These are phyloP conservation scores for Metschnikowia proteae DNA, from an alignment of 805 yeast species.

Conservation along the genomic window DNA sequence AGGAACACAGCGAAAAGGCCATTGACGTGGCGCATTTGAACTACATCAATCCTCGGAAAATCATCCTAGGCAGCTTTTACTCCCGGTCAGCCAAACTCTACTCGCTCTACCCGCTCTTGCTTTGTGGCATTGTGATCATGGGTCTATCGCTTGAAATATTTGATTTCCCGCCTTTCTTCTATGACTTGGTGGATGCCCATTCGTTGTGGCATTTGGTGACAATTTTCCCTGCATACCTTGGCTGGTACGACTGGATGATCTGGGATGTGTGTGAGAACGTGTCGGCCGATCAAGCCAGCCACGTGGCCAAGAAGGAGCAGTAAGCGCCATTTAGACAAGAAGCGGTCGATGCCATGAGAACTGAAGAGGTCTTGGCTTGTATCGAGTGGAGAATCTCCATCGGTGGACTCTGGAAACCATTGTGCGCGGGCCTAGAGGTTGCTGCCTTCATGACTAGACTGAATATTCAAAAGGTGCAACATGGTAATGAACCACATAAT, in stretches of 20 bases:
- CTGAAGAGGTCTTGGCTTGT: too few species aligned
- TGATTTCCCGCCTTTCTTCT: conserved; percentile 55
- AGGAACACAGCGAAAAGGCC: conserved; percentile 14
- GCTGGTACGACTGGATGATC: conserved; percentile 44
- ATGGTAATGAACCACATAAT: too few species aligned
- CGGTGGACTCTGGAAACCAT: too few species aligned
- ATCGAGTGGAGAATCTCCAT: too few species aligned
- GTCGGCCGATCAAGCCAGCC: conserved; percentile 12
- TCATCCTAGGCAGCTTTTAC: conserved; percentile 32
- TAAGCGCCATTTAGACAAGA: neutral
- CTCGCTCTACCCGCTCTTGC: conserved; percentile 37
- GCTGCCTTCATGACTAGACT: too few species aligned
- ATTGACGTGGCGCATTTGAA: conserved; percentile 24
- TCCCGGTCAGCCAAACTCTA: conserved; percentile 35
- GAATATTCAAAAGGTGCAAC: too few species aligned
- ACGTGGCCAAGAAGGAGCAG: conserved; percentile 11
- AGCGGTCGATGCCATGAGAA: too few species aligned
- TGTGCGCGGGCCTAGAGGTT: too few species aligned
- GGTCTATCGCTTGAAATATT: conserved; percentile 91
- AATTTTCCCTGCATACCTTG: conserved; percentile 38
- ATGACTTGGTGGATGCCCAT: conserved; percentile 20
- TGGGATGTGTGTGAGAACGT: conserved; percentile 40
- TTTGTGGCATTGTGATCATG: conserved; percentile 43
- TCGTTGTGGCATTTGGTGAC: conserved; percentile 21
- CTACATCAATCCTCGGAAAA: conserved; percentile 22